Percentiles rank a stretch among this genome's conserved stretches.
Conservation (phyloP, 2,329 filamentous ascomycete species). For the Thelonectria rubi region DNA sequence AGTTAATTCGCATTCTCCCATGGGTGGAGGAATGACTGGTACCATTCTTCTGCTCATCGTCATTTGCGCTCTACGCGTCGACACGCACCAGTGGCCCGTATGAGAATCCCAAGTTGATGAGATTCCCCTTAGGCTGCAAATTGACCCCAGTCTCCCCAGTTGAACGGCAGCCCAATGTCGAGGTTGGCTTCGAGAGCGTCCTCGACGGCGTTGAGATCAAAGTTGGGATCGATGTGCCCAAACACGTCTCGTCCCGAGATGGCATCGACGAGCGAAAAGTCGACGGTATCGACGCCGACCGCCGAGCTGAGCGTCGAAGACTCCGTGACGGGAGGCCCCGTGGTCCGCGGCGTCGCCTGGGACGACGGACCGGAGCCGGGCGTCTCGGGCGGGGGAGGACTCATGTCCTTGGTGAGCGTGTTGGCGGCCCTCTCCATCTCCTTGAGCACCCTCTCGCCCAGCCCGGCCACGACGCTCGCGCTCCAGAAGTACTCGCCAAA, state of each 20-base stretch:
- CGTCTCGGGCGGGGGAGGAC: conserved; percentile 39
- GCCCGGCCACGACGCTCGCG: conserved; percentile 61
- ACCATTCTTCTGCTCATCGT: too few species aligned
- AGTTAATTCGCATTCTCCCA: too few species aligned
- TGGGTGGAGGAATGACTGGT: too few species aligned
- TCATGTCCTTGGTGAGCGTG: conserved; percentile 51
- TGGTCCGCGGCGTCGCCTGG: conserved; percentile 21
- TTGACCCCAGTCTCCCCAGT: conserved; percentile 59
- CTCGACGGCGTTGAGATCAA: conserved; percentile 63
- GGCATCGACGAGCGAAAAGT: conserved; percentile 54
- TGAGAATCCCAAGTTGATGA: neutral
- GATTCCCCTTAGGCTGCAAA: conserved; percentile 44
- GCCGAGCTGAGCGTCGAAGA: conserved; percentile 40
- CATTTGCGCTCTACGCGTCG: too few species aligned
- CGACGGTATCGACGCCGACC: conserved; percentile 48
- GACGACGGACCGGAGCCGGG: conserved; percentile 31
- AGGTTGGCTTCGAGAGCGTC: conserved; percentile 64
- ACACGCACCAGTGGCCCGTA: neutral
- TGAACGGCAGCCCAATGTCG: conserved; percentile 62
- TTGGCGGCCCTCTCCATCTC: conserved; percentile 66
- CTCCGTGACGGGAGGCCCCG: conserved; percentile 38
- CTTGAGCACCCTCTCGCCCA: conserved; percentile 63
- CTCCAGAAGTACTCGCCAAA: conserved; percentile 68
- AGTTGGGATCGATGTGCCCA: conserved; percentile 63
- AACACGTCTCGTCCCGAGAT: conserved; percentile 63